Conservation (phyloP, 371 early-diverging fungal genomes). For the Actinomucor elegans region DNA sequence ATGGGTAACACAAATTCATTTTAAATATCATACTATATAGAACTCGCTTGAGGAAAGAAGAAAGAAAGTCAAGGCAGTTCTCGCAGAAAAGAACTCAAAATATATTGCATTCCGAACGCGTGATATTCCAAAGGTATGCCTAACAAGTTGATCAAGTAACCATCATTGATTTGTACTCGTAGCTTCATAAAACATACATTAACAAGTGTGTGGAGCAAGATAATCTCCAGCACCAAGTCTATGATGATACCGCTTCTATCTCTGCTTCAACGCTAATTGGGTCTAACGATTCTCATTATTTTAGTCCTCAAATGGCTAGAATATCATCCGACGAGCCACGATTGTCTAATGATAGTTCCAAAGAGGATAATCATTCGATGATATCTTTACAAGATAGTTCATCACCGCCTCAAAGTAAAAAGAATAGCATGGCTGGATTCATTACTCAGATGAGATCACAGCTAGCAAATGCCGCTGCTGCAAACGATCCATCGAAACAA, state of each 20-base stretch:
- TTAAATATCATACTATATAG: constrained; percentile 5
- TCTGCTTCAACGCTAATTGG: too few species aligned
- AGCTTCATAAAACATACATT: constrained; percentile 51
- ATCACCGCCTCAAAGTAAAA: constrained; percentile 19
- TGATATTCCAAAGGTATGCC: constrained; percentile 44
- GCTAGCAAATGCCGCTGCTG: constrained; percentile 39
- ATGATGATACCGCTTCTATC: constrained; percentile 25
- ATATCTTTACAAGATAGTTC: constrained; percentile 6
- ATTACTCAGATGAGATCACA: constrained; percentile 48
- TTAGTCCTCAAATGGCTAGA: constrained; percentile 11
- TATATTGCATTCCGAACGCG: constrained; percentile 37
- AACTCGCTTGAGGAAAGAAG: constrained; percentile 38
- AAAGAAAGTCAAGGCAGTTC: constrained; percentile 32
- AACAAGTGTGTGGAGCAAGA: constrained; percentile 41
- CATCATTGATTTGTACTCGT: background rate
- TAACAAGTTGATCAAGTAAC: background rate
- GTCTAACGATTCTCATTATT: constrained; percentile 10
- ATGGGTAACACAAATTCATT: constrained; percentile 1
- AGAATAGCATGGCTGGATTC: constrained; percentile 45
- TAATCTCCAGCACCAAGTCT: constrained; percentile 34
- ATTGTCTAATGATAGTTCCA: constrained; percentile 31
- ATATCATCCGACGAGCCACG: constrained; percentile 36
- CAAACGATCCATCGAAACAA: constrained; percentile 38
- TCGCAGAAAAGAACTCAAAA: constrained; percentile 36
- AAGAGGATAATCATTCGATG: constrained; percentile 11